Base-by-base conservation (phyloP, 2,329 filamentous ascomycete genomes). In the Fusarium oxysporum region DNA sequence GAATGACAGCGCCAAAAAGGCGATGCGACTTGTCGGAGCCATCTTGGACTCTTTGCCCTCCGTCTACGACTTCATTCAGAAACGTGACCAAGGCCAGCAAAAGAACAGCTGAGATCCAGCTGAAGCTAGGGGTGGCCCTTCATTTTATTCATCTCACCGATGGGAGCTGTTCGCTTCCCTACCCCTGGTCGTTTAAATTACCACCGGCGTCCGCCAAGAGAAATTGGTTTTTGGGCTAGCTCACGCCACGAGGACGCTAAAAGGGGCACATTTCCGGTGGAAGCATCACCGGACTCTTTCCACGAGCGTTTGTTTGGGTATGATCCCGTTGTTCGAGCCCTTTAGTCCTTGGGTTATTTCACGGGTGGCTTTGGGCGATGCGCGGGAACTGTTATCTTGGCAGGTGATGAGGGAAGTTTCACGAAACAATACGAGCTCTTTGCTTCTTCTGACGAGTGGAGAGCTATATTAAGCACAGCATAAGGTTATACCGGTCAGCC, bases 121-220 rank as follows among this genome's bases (percentile, higher is more conserved):
- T 62, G 59, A 61, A 61, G 58, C 50, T 61, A 61, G 43, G 45
- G 51, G 35, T 53, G 48, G 28, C 48, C 43, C 33, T 56, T 65
- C 59, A 50, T 77, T 77, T 77, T 77, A 77, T 76, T 76, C 75
- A 77, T 77, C 61, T 73, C 73, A 71, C 71, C 30, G 71, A 64
- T 40, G 28, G 33, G 50, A 43, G 35, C 37, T 32, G 28, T 35
- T 44, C n/a, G 33, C 38, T 30, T 41, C 25, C 14, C 14, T n/a
- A 41, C 58, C 71, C 71, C 71, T 62, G 65, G 48, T 57, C 59
- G 41, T 28, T 70, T 59, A 69, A 65, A 70, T 69, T 69, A 64
- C 65, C 41, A 65, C 65, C 58, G 38, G 25, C 66, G 44, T 51
- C 54, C 65, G 74, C 62, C 68, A 70, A 72, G 61, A 59, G 40